Base-by-base conservation (phyloP, 148 eudicot genomes). In the Persicaria tinctoria region DNA sequence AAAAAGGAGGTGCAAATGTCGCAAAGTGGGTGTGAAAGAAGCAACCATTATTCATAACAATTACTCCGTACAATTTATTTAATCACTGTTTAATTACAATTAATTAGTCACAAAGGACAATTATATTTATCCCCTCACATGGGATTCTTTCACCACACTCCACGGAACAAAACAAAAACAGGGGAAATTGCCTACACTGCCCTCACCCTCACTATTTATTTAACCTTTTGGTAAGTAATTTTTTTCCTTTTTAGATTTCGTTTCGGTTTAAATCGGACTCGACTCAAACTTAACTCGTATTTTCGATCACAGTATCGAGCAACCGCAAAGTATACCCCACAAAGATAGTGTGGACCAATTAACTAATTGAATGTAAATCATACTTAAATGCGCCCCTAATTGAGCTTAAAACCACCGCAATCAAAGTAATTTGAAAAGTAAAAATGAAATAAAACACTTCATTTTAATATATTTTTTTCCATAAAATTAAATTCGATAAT, bases 71-170 rank as follows among this genome's bases (percentile, higher is more conserved):
- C 53, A 50, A 2, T 50, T 50, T 50, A 1, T 9, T n/a, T 56
- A 2, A 56, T 56, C 18, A 56, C 27, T 1, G 6, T 55, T 5
- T 55, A 16, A 55, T 55, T n/a, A n/a, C 20, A 18, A 16, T 16
- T 55, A 55, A 0, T 55, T 56, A 56, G 62, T 56, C 17, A 13
- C 20, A 20, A 23, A 23, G 41, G 41, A 60, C 66, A 23, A 60
- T 20, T 60, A n/a, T n/a, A n/a, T n/a, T n/a, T n/a, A 60, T 60
- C 66, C 66, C 66, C 66, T 60, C 66, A 60, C 66, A 60, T 60
- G 66, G 66, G 66, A 56, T 56, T 56, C 62, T 56, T 56, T 56
- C 23, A n/a, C 62, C 20, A 3, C 20, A 50, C 9, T 12, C 53
- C 53, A 50, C 3, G 53, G 8, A 50, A 50, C 53, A 50, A 8